Conservation (phyloP, 2,329 filamentous ascomycete species). For the Chaetomium globosum region DNA sequence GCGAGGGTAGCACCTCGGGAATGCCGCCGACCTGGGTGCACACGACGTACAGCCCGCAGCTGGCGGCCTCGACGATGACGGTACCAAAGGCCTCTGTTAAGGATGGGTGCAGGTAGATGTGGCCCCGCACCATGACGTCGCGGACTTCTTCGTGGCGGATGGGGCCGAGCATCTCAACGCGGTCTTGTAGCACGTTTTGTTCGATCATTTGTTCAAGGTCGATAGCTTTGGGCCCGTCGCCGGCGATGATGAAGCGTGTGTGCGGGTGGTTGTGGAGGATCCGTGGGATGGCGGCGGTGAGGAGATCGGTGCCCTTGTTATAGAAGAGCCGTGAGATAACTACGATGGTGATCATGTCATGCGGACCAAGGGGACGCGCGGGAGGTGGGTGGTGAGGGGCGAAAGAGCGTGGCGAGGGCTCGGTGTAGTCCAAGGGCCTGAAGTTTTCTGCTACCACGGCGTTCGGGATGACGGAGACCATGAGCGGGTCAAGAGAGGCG, state of each 20-base stretch:
- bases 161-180: conserved; percentile 87
- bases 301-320: conserved; percentile 95
- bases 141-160: conserved; percentile 95
- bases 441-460: conserved; percentile 97
- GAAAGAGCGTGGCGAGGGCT: conserved; percentile 43
- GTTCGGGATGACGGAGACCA: conserved; percentile 98
- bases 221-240: conserved; percentile 93
- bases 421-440: conserved; percentile 63
- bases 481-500: conserved; percentile 90
- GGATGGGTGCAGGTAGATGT: conserved; percentile 94
- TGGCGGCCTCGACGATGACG: conserved; percentile 95
- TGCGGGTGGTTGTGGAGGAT: conserved; percentile 89
- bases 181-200: conserved; percentile 88
- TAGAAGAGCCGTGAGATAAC: conserved; percentile 98
- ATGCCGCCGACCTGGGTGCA: conserved; percentile 96
- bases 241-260: conserved; percentile 94
- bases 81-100: conserved; percentile 97
- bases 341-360: conserved; percentile 91
- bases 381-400: conserved; percentile 52
- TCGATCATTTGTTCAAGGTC: conserved; percentile 98
- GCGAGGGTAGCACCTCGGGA: conserved; percentile 88
- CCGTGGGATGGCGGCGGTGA: conserved; percentile 93
- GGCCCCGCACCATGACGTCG: conserved; percentile 94
- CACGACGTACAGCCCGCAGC: conserved; percentile 93
- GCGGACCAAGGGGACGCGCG: conserved; percentile 71